A percentile compares a stretch with the other conserved stretches of the same genome.
Evolutionary conservation across 2,329 filamentous ascomycete species (phyloP).

Genomic region (Byssothecium circinans): DNA sequence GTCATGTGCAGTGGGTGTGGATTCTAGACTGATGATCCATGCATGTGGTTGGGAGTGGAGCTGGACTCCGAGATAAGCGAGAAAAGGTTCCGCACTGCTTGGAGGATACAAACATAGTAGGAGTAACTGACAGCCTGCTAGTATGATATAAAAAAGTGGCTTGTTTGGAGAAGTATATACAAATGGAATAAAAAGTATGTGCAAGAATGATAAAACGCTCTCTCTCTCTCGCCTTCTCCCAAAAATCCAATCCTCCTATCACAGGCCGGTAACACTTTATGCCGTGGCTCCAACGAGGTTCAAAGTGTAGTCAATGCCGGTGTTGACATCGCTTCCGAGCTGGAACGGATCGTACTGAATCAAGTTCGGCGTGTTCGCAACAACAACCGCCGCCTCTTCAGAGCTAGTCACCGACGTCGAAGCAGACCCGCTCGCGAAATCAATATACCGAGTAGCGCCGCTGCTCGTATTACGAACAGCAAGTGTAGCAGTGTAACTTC

Average conservation of each 20-base stretch:
- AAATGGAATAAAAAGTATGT: no score
- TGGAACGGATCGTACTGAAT: slow-evolving; percentile 48
- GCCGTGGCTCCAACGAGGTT: slow-evolving; percentile 22
- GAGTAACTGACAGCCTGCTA: no score
- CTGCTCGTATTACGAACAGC: slow-evolving; percentile 39
- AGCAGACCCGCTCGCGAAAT: slow-evolving; percentile 17
- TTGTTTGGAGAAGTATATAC: no score
- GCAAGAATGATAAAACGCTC: no score
- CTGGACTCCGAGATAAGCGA: no score
- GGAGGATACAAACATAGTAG: no score
- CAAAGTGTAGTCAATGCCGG: slow-evolving; percentile 19
- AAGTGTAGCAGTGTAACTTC: slow-evolving; percentile 29
- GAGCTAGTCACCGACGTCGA: slow-evolving; percentile 2
- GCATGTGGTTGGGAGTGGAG: no score
- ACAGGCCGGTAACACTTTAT: not conserved
- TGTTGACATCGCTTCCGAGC: slow-evolving; percentile 16
- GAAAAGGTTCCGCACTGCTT: no score
- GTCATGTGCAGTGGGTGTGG: no score
- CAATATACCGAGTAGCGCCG: slow-evolving; percentile 44
- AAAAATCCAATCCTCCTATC: not conserved
- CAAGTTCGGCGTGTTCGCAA: slow-evolving; percentile 53
- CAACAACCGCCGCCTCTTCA: slow-evolving; percentile 38
- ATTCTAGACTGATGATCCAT: no score
- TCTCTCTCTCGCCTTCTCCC: no score
- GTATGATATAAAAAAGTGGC: no score